Evolutionary conservation across 2,329 filamentous ascomycete species (phyloP), one percentile per base, ranked within the genome.

Genomic region (Verticillium klebahnii): DNA sequence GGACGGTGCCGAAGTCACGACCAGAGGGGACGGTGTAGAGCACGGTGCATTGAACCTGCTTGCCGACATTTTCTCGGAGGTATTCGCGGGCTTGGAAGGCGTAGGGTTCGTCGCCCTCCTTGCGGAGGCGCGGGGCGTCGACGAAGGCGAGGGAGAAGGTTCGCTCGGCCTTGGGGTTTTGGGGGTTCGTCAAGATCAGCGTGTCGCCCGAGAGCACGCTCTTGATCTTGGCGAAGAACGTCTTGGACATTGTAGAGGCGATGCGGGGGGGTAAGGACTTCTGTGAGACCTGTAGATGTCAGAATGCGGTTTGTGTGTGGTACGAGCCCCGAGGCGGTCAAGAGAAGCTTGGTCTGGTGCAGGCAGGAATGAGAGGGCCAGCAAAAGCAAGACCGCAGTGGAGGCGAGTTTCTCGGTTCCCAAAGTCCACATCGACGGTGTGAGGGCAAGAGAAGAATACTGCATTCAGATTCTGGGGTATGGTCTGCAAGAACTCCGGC

Each of bases 51-150:
- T 93, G 88, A 65, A 99, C 83, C 32, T 89, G 85, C 77, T 97
- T 97, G 72, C 94, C 94, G 61, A 98, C 90, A 50, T 89, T 84
- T 67, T 89, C 88, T 71, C 95, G 90, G 64, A 99, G 85, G 74
- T 91, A 95, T 77, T 99, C 95, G 72, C 95, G 92, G 63, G 95
- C 97, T 77, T 95, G 90, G 77, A 97, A 99, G 62, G 92, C 93
- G 72, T 90, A 96, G 40, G 90, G 88, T 84, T 97, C 93, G 71
- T 97, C 94, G 62, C 91, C 93, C 69, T 97, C 93, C 76, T 92
- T 89, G 79, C 85, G 89, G 74, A 97, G 75, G 72, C 93, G 89
- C 3, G 95, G 95, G 58, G 93, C 93, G 63, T 89, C 90, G 68
- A 98, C 93, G 78, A 93, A 98, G 70, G 95, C 95, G 67, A 99